A percentile compares a stretch with the other conserved stretches of the same genome.
Conservation (phyloP, 1,139 yeast genomes). For the Saccharomycopsis phalli region DNA sequence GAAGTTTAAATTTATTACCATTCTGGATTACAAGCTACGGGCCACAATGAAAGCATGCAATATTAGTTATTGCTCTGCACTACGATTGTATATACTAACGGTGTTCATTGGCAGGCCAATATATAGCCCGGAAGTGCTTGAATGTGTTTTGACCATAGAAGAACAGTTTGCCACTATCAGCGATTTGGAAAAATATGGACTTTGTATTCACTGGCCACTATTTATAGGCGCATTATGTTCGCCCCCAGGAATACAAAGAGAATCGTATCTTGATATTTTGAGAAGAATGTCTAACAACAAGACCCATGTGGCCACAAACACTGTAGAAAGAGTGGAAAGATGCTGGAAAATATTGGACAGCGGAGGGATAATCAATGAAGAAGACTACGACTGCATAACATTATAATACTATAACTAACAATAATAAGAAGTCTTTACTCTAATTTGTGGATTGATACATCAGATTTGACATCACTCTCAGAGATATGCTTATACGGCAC, state of each 20-base stretch:
- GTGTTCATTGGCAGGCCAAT: conserved; percentile 4
- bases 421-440: background rate
- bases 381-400: conserved; percentile 6
- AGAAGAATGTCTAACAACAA: conserved; percentile 2
- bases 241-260: conserved; percentile 2
- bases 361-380: conserved; percentile 6
- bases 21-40: conserved; percentile 1
- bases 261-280: background rate
- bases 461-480: background rate
- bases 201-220: conserved; percentile 7
- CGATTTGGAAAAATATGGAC: conserved; percentile 2
- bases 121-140: conserved; percentile 1
- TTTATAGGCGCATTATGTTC: conserved; percentile 7
- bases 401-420: background rate
- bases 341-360: conserved; percentile 8
- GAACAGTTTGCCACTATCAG: conserved; percentile 1
- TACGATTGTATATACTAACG: conserved; percentile 4
- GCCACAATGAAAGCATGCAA: conserved; percentile 5
- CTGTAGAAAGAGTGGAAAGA: conserved; percentile 7
- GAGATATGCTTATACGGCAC: conserved; percentile 3
- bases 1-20: conserved; percentile 2
- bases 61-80: conserved; percentile 1
- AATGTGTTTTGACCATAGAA: conserved; percentile 3
- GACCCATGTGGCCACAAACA: conserved; percentile 6
- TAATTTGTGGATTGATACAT: background rate